Evolutionary conservation across 2,329 filamentous ascomycete genomes (phyloP).

Genomic region (Colletotrichum sp.): DNA sequence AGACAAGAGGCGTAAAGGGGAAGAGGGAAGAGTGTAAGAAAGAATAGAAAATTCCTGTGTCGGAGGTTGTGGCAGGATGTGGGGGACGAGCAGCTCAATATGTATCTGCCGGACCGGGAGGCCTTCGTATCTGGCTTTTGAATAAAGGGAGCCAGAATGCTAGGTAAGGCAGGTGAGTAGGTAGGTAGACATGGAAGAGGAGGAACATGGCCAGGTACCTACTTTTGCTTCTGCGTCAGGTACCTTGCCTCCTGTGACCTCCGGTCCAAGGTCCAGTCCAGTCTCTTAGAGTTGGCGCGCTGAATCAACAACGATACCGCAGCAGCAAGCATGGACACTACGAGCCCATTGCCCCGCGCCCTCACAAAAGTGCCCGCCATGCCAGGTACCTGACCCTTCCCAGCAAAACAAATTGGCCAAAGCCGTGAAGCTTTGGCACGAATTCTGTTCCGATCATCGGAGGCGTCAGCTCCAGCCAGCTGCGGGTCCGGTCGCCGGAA

Average conservation of each 20-base stretch:
- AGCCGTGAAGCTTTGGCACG: constrained; percentile 6
- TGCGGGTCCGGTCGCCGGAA: constrained; percentile 36
- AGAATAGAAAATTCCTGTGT: constrained; percentile 11
- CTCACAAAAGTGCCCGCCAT: constrained; percentile 13
- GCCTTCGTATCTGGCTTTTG: constrained; percentile 1
- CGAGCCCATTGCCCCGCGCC: not conserved
- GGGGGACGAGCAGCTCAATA: constrained; percentile 21
- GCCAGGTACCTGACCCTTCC: not conserved
- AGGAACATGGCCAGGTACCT: not conserved
- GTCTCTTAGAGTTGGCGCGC: not conserved
- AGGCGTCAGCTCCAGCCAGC: constrained; percentile 21
- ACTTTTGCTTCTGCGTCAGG: not conserved
- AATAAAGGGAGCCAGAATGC: not conserved
- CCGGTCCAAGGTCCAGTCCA: not conserved
- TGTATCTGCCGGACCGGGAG: constrained; percentile 22
- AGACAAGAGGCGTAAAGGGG: not conserved
- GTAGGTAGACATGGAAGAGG: not conserved
- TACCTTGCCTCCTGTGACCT: not conserved
- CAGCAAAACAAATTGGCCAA: not conserved
- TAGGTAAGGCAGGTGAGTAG: not conserved
- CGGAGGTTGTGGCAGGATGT: constrained; percentile 8
- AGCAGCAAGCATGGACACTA: not conserved
- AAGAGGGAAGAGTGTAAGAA: not conserved
- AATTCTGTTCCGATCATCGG: constrained; percentile 34
- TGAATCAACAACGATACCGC: constrained; percentile 5